phyloP scores from a whole-genome alignment of 1,284 basidiomycete genomes.

The Malassezia psittaci region DNA sequence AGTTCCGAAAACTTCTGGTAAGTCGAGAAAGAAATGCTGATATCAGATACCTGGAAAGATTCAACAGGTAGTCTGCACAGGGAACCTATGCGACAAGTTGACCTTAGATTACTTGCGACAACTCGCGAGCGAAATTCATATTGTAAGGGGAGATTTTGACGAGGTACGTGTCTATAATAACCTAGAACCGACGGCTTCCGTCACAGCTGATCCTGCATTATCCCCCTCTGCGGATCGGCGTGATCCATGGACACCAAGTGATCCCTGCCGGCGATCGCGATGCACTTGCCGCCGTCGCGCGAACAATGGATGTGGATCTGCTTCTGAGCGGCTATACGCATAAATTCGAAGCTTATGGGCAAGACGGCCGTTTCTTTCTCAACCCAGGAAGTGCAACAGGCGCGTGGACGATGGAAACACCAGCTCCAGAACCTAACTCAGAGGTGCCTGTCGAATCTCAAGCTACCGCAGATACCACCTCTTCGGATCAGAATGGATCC shows the following conservation, averaged over 20 bases:
- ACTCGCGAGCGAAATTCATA: constrained; percentile 86
- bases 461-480: too few species aligned
- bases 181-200: constrained; percentile 61
- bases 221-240: constrained; percentile 77
- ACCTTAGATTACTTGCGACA: constrained; percentile 94
- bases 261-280: constrained; percentile 85
- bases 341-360: constrained; percentile 87
- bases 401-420: constrained; percentile 63
- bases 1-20: constrained; percentile 91
- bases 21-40: background rate
- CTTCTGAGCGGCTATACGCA: constrained; percentile 88
- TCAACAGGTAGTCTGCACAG: constrained; percentile 92
- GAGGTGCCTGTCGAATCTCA: too few species aligned
- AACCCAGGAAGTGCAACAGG: constrained; percentile 93
- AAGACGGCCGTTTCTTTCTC: constrained; percentile 82
- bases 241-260: constrained; percentile 88
- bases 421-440: background rate
- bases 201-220: constrained; percentile 72
- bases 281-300: constrained; percentile 70
- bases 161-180: constrained; percentile 57
- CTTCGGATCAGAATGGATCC: too few species aligned
- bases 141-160: constrained; percentile 89
- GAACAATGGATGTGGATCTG: constrained; percentile 92
- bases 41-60: constrained; percentile 70
- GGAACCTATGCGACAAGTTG: constrained; percentile 93